A percentile compares a stretch with the other conserved stretches of the same genome.
These are phyloP conservation scores for Metschnikowia noctiluminum DNA, from an alignment of 805 yeast species.

Conservation along the genomic window DNA sequence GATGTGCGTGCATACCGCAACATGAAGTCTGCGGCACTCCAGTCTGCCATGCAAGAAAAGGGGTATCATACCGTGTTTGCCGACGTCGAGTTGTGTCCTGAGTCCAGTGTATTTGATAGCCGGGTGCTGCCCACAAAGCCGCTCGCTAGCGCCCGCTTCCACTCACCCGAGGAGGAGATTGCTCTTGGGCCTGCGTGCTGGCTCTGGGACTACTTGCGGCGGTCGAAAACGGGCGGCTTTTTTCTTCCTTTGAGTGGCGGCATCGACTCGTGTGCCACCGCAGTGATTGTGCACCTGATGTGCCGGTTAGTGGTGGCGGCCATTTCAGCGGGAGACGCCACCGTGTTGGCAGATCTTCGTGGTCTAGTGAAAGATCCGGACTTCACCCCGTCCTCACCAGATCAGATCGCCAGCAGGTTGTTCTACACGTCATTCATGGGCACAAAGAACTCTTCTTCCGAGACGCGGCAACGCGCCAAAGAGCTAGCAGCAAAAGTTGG, in stretches of 20 bases:
- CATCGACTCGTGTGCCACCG: conserved; percentile 96
- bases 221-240: conserved; percentile 87
- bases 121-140: conserved; percentile 54
- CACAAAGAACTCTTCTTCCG: conserved; percentile 84
- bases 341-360: conserved; percentile 76
- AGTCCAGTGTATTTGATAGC: conserved; percentile 57
- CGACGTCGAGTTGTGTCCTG: conserved; percentile 64
- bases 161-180: conserved; percentile 90
- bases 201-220: conserved; percentile 96
- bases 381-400: conserved; percentile 72
- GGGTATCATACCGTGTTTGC: conserved; percentile 58
- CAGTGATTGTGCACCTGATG: conserved; percentile 92
- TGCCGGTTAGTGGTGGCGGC: conserved; percentile 78
- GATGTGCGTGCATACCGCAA: conserved; percentile 83
- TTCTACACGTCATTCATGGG: conserved; percentile 97
- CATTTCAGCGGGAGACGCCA: conserved; percentile 62
- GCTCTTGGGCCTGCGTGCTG: conserved; percentile 99
- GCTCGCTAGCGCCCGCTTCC: conserved; percentile 50
- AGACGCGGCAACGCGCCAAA: conserved; percentile 80
- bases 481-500: conserved; percentile 74
- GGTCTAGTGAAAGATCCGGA: conserved; percentile 54
- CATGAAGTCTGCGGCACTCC: conserved; percentile 73
- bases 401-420: conserved; percentile 68
- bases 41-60: conserved; percentile 46
- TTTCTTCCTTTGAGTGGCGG: conserved; percentile 96